Conservation (phyloP, 2,329 filamentous ascomycete species). For the Arthrobotrys entomopaga region DNA sequence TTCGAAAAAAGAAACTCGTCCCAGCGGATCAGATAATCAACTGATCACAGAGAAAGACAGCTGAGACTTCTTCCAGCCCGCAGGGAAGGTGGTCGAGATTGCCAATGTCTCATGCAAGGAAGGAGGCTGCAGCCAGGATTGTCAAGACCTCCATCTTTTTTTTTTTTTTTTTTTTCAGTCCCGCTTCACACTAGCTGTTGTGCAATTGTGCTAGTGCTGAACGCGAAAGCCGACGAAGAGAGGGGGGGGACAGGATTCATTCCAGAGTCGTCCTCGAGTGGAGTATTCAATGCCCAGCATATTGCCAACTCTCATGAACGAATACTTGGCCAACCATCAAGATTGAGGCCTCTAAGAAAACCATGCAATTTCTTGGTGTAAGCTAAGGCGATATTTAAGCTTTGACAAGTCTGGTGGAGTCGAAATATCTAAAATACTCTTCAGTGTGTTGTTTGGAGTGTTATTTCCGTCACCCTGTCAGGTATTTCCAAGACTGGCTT, state of each 20-base stretch:
- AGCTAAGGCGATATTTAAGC: not conserved
- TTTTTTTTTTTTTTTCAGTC: too few relatives aligned
- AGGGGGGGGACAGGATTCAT: constrained; percentile 6
- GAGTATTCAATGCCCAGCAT: constrained; percentile 28
- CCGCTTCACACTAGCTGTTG: too few relatives aligned
- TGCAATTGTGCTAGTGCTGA: too few relatives aligned
- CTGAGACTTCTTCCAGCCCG: constrained; percentile 12
- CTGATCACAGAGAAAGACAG: constrained; percentile 36
- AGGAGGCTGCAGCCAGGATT: constrained; percentile 24
- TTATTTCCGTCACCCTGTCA: constrained; percentile 11
- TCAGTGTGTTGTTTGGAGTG: constrained; percentile 32
- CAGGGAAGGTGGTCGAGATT: constrained; percentile 39
- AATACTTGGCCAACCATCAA: constrained; percentile 37
- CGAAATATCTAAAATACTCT: constrained; percentile 1
- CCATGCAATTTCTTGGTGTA: not conserved
- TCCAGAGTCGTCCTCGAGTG: constrained; percentile 2
- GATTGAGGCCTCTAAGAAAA: not conserved
- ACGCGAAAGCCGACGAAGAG: too few relatives aligned
- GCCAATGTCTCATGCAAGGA: constrained; percentile 18
- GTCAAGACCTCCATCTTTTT: too few relatives aligned
- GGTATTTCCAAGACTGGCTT: not conserved
- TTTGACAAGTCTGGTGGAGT: not conserved
- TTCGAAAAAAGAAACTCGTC: constrained; percentile 35
- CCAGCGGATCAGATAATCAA: constrained; percentile 51
- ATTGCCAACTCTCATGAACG: constrained; percentile 43